Conservation (phyloP, 2,329 filamentous ascomycete species). For the Diaporthe humulicola region DNA sequence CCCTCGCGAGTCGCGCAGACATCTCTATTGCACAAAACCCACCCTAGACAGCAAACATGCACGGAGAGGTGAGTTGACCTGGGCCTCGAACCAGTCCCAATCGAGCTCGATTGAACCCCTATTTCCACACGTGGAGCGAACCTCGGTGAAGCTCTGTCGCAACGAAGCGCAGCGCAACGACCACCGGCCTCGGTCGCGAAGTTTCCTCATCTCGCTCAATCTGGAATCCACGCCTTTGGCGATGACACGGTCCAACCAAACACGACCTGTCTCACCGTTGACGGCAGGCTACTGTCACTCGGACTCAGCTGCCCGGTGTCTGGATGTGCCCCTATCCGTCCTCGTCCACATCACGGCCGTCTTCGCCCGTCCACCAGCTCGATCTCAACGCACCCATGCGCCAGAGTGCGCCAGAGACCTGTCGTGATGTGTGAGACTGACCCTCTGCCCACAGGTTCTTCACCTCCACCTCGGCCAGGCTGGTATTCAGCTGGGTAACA, state of each 20-base stretch:
- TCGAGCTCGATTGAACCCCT: slow-evolving; percentile 28
- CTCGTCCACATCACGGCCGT: background rate
- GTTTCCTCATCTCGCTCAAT: slow-evolving; percentile 25
- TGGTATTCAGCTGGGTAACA: slow-evolving; percentile 81
- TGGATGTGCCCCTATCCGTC: slow-evolving; percentile 24
- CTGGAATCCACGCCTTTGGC: slow-evolving; percentile 2
- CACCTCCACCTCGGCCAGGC: slow-evolving; percentile 77
- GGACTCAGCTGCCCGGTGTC: slow-evolving; percentile 12
- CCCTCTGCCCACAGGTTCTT: slow-evolving; percentile 62
- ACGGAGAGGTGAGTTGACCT: slow-evolving; percentile 40
- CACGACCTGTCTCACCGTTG: slow-evolving; percentile 15
- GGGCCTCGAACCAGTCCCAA: slow-evolving; percentile 9
- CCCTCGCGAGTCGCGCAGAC: slow-evolving; percentile 35
- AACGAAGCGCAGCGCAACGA: slow-evolving; percentile 17
- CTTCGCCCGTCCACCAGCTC: slow-evolving; percentile 5
- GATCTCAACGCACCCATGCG: background rate
- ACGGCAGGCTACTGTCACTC: slow-evolving; percentile 4
- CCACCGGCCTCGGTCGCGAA: slow-evolving; percentile 24
- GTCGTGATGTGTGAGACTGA: slow-evolving; percentile 33
- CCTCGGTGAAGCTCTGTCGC: slow-evolving; percentile 27
- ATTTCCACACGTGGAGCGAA: slow-evolving; percentile 32
- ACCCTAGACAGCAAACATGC: slow-evolving; percentile 37
- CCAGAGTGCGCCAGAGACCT: background rate
- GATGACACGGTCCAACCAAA: slow-evolving; percentile 18
- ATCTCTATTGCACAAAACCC: slow-evolving; percentile 3